Conservation (phyloP, 2,329 filamentous ascomycete species). For the Fusarium sp. region DNA sequence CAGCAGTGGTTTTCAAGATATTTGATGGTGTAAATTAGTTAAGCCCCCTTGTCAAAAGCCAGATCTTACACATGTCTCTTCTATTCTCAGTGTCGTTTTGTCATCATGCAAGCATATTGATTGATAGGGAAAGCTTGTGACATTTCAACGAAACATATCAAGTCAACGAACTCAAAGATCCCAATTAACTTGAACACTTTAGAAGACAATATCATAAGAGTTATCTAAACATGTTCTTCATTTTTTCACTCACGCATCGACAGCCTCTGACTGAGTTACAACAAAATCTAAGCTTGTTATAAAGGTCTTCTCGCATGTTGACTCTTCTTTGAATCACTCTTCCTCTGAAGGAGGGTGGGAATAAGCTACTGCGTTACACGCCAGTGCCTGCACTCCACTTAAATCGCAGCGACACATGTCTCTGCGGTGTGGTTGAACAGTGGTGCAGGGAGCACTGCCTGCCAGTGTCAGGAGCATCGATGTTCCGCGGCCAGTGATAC, state of each 20-base stretch:
- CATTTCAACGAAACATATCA: no score
- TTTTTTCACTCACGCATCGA: rapidly evolving
- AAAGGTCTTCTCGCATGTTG: rapidly evolving
- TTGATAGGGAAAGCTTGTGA: no score
- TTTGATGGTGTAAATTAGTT: neutral
- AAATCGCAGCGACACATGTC: rapidly evolving
- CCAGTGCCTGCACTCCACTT: rapidly evolving
- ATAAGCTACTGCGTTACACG: neutral
- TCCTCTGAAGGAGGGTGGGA: neutral
- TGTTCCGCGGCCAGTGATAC: neutral
- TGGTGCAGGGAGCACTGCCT: no score
- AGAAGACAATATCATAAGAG: no score
- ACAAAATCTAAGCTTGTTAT: neutral
- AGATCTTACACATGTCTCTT: rapidly evolving
- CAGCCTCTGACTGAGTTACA: neutral
- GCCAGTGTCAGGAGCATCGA: neutral
- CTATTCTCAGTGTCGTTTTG: rapidly evolving
- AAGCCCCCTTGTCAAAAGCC: rapidly evolving
- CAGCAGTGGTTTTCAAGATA: rapidly evolving
- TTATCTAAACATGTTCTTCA: rapidly evolving
- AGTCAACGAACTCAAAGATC: no score
- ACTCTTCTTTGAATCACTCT: neutral
- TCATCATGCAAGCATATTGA: no score
- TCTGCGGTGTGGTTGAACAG: neutral
- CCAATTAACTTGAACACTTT: no score